Evolutionary conservation across 176 grass and related monocot genomes (phyloP).

Genomic region (Secale cereale): DNA sequence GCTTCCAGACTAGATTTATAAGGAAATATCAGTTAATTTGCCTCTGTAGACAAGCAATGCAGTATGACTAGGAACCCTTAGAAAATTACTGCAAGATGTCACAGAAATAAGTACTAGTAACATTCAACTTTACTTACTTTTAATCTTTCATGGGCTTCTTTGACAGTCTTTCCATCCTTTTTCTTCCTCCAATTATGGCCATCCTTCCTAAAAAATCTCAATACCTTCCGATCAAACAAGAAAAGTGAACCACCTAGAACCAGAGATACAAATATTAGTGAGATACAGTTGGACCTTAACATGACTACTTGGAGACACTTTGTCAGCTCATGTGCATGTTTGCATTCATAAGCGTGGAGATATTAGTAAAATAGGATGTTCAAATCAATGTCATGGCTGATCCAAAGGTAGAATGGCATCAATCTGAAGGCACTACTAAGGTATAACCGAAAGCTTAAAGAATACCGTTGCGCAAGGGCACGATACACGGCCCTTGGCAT

Average conservation of each 20-base stretch:
- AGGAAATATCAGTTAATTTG: conserved; percentile 22
- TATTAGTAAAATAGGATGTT: background rate
- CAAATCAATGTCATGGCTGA: background rate
- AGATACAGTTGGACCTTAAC: conserved; percentile 16
- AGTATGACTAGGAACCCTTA: background rate
- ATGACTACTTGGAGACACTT: background rate
- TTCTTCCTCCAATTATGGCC: conserved; percentile 99
- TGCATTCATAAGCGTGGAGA: background rate
- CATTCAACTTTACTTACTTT: conserved; percentile 56
- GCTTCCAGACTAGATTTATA: conserved; percentile 67
- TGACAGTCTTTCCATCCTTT: conserved; percentile 84
- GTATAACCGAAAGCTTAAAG: background rate
- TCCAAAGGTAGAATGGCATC: background rate
- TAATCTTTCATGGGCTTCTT: conserved; percentile 97
- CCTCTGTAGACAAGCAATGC: background rate
- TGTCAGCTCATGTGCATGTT: background rate
- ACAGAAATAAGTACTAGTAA: background rate
- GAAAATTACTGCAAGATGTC: conserved; percentile 13
- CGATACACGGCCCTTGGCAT: background rate
- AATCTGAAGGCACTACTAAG: background rate
- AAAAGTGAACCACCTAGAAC: conserved; percentile 87
- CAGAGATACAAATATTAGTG: conserved; percentile 22
- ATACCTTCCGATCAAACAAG: conserved; percentile 95
- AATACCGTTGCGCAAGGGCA: background rate
- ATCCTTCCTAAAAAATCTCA: conserved; percentile 95